Conservation (phyloP, 73 alveolate species). For the Symbiodinium natans region DNA sequence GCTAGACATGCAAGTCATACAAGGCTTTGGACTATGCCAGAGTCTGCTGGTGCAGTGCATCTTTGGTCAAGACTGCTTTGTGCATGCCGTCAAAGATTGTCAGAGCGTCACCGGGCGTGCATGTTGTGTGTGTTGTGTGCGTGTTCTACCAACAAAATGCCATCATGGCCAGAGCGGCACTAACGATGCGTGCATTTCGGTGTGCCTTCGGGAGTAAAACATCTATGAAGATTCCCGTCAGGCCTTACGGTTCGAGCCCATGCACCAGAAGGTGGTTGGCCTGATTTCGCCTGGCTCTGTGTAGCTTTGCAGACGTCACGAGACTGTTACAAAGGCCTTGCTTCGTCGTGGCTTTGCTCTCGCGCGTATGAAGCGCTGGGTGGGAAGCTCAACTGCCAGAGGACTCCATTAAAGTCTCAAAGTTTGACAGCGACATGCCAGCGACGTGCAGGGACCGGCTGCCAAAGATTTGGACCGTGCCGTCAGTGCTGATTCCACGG, state of each 20-base stretch:
- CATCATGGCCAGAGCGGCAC: no score
- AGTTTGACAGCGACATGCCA: not conserved
- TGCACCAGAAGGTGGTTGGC: constrained; percentile 40
- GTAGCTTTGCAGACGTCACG: not conserved
- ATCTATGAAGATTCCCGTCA: not conserved
- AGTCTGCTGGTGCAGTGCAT: no score
- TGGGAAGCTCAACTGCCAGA: not conserved
- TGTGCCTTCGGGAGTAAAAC: no score
- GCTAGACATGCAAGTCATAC: no score
- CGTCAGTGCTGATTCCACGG: constrained; percentile 10
- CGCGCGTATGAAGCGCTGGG: constrained; percentile 93
- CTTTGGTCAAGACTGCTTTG: no score
- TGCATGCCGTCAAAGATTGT: no score
- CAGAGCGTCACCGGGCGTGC: no score
- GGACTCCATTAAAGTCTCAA: not conserved
- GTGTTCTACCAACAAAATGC: no score
- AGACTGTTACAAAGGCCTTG: constrained; percentile 22
- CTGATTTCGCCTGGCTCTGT: not conserved
- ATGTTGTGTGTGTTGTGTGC: no score
- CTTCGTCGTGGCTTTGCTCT: constrained; percentile 85
- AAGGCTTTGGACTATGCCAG: no score
- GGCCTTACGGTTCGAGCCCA: constrained; percentile 59
- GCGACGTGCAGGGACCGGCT: constrained; percentile 44
- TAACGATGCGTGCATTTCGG: no score
- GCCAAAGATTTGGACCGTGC: constrained; percentile 68